Conservation (phyloP, 2,329 filamentous ascomycete genomes). For the Coniosporium tulheliwenetii region DNA sequence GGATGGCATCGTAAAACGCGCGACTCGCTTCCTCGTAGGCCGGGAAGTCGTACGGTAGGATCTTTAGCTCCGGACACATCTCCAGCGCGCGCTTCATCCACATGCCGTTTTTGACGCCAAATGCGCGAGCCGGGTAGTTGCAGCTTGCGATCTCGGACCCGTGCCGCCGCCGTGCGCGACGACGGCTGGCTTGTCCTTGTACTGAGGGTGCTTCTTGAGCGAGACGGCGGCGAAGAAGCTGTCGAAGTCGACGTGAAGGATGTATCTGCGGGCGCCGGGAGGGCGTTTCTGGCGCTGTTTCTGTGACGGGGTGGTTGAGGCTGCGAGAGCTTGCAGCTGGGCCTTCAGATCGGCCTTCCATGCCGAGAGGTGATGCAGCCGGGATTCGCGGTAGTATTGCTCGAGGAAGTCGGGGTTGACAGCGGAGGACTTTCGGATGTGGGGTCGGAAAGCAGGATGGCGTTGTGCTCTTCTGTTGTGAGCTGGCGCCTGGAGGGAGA, state of each 20-base stretch:
- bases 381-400: slow-evolving; percentile 89
- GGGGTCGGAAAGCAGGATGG: slow-evolving; percentile 64
- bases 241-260: slow-evolving; percentile 95
- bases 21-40: slow-evolving; percentile 86
- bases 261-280: slow-evolving; percentile 56
- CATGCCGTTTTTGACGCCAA: slow-evolving; percentile 93
- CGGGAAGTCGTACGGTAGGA: slow-evolving; percentile 90
- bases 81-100: slow-evolving; percentile 92
- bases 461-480: slow-evolving; percentile 89
- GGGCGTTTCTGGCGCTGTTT: slow-evolving; percentile 36
- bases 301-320: slow-evolving; percentile 45
- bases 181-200: slow-evolving; percentile 62
- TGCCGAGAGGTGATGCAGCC: slow-evolving; percentile 83
- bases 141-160: slow-evolving; percentile 95
- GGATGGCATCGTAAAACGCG: slow-evolving; percentile 71
- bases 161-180: slow-evolving; percentile 76
- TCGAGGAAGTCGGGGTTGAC: slow-evolving; percentile 87
- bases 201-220: slow-evolving; percentile 59
- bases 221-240: slow-evolving; percentile 97
- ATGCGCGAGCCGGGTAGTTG: slow-evolving; percentile 79
- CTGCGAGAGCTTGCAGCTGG: slow-evolving; percentile 65
- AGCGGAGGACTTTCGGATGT: slow-evolving; percentile 74
- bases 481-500: slow-evolving; percentile 28
- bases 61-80: slow-evolving; percentile 69
- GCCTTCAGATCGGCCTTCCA: slow-evolving; percentile 95